Conservation (phyloP, 306 rosid genomes). For the Ammopiptanthus mongolicus region DNA sequence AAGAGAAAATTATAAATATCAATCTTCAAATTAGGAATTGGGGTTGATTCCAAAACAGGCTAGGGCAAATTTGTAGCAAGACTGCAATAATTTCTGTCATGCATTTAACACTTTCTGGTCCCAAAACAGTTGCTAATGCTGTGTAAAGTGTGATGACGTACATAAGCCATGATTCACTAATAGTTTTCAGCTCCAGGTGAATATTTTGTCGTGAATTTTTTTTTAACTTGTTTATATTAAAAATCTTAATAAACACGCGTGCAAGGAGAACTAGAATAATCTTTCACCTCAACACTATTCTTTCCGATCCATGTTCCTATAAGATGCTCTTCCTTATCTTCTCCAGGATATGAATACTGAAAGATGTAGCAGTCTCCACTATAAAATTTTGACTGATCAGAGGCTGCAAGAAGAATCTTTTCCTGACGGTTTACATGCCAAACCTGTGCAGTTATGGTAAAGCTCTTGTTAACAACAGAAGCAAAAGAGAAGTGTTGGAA, state of each 20-base stretch:
- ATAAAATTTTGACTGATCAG: slow-evolving; percentile 86
- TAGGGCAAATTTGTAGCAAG: slow-evolving; percentile 5
- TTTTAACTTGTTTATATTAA: too few species aligned
- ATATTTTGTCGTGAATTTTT: too few species aligned
- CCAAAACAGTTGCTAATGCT: slow-evolving; percentile 10
- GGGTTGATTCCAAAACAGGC: background rate
- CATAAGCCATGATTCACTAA: background rate
- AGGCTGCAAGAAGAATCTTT: slow-evolving; percentile 64
- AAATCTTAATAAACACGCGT: slow-evolving; percentile 6
- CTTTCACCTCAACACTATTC: slow-evolving; percentile 79
- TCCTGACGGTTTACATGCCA: slow-evolving; percentile 88
- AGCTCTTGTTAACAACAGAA: slow-evolving; percentile 26
- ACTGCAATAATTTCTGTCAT: background rate
- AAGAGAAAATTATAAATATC: too few species aligned
- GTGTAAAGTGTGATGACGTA: slow-evolving; percentile 10
- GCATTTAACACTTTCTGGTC: slow-evolving; percentile 17
- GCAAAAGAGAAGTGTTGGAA: slow-evolving; percentile 8
- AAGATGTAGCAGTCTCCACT: slow-evolving; percentile 90
- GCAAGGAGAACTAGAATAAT: slow-evolving; percentile 20
- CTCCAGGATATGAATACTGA: slow-evolving; percentile 91
- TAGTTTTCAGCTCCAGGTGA: background rate
- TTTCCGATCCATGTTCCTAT: slow-evolving; percentile 93
- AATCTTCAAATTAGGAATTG: too few species aligned
- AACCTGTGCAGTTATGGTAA: slow-evolving; percentile 53
- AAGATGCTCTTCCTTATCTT: slow-evolving; percentile 84